These are phyloP conservation scores for Guyanaporus albipodus DNA, from an alignment of 768 basidiomycete species.

Conservation along the genomic window DNA sequence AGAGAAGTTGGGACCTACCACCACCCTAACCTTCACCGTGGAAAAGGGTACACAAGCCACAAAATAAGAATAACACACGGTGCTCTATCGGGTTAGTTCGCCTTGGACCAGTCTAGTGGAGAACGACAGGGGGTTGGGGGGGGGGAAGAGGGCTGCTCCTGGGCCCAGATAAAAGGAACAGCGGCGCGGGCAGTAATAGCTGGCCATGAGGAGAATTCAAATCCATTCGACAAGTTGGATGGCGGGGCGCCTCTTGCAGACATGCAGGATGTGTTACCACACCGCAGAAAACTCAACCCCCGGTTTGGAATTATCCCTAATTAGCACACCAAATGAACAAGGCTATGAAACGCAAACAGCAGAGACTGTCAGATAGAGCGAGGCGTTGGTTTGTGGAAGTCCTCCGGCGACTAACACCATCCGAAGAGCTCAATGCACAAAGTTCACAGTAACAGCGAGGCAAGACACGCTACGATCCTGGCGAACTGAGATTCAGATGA, in stretches of 20 bases:
- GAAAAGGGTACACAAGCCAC: constrained; percentile 22
- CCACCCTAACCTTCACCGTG: constrained; percentile 26
- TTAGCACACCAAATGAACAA: constrained; percentile 31
- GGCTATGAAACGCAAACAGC: constrained; percentile 28
- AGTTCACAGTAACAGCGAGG: constrained; percentile 26
- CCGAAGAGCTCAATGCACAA: constrained; percentile 13
- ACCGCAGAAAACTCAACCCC: constrained; percentile 23
- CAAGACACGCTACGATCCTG: constrained; percentile 22
- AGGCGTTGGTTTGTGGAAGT: constrained; percentile 16
- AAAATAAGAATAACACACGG: constrained; percentile 10
- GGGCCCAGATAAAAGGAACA: constrained; percentile 29
- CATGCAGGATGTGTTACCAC: constrained; percentile 23
- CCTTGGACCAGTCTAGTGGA: background rate
- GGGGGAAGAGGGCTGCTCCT: background rate
- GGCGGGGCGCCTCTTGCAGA: constrained; percentile 18
- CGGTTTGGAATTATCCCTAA: constrained; percentile 28
- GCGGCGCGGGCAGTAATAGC: constrained; percentile 20
- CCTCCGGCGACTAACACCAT: constrained; percentile 22
- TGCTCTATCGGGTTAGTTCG: constrained; percentile 1
- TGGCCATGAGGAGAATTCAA: constrained; percentile 26
- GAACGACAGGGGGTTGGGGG: constrained; percentile 10
- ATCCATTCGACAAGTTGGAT: constrained; percentile 16
- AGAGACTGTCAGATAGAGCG: constrained; percentile 21
- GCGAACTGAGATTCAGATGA: constrained; percentile 9
- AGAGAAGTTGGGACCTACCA: constrained; percentile 18